Evolutionary conservation across 257 asterid genomes (phyloP).

Genomic region (Ocimum tenuiflorum): DNA sequence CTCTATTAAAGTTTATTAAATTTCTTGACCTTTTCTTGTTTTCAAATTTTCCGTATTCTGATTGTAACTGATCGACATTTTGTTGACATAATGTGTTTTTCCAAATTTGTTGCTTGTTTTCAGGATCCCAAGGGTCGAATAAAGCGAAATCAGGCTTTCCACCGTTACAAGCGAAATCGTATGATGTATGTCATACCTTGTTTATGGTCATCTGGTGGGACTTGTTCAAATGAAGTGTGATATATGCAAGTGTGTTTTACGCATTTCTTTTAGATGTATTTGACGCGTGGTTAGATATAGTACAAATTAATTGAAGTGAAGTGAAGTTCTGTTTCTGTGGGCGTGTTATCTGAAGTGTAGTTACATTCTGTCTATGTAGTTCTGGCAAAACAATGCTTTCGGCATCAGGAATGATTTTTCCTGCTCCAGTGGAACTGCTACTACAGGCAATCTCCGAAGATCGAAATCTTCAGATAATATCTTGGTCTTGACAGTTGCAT

Average conservation of each 20-base stretch:
- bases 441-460: slow-evolving; percentile 17
- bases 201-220: not conserved
- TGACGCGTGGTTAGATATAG: not conserved
- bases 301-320: slow-evolving; percentile 4
- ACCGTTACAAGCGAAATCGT: slow-evolving; percentile 67
- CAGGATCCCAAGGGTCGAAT: slow-evolving; percentile 97
- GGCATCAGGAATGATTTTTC: slow-evolving; percentile 85
- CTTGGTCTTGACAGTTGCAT: slow-evolving; percentile 73
- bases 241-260: not conserved
- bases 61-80: not conserved
- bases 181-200: not conserved
- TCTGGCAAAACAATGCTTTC: slow-evolving; percentile 88
- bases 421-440: slow-evolving; percentile 31
- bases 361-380: slow-evolving; percentile 30
- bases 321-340: not conserved
- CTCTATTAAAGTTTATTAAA: not conserved
- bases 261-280: too few relatives aligned
- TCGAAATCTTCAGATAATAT: slow-evolving; percentile 27
- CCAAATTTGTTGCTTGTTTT: slow-evolving; percentile 1
- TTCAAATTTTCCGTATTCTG: not conserved
- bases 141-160: slow-evolving; percentile 94
- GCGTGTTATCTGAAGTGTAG: slow-evolving; percentile 4
- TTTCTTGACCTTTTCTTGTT: not conserved
- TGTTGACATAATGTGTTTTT: not conserved
- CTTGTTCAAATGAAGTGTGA: not conserved